Percentiles rank a stretch among this genome's conserved stretches.
phyloP scores from a whole-genome alignment of 768 basidiomycete species.

The Kwoniella europaea region DNA sequence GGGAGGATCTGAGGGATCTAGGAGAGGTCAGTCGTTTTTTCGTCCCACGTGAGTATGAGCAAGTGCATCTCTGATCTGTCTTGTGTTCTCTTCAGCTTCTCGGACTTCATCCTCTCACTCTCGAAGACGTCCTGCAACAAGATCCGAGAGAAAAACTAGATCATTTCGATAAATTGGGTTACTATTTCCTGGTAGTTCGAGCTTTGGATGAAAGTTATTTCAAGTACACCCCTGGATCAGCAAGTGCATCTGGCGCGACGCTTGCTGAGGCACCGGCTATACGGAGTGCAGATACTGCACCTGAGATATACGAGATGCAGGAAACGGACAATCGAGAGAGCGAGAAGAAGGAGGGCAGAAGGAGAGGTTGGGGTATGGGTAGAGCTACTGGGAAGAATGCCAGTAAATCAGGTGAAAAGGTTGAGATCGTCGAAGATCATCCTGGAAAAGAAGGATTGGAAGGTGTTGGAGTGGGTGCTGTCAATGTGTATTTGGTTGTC shows the following conservation, averaged over 20 bases:
- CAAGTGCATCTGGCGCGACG: constrained; percentile 12
- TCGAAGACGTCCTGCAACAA: constrained; percentile 90
- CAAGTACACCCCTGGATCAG: constrained; percentile 57
- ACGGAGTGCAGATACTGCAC: constrained; percentile 11
- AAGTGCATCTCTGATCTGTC: background rate
- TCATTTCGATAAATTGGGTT: constrained; percentile 81
- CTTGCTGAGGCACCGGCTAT: constrained; percentile 10
- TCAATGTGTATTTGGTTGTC: constrained; percentile 86
- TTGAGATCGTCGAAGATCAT: constrained; percentile 61
- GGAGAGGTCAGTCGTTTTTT: constrained; percentile 67
- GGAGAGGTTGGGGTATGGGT: constrained; percentile 47
- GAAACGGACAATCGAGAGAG: constrained; percentile 9
- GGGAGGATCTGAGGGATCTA: constrained; percentile 83
- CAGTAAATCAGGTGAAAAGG: constrained; percentile 50
- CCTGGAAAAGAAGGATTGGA: constrained; percentile 62
- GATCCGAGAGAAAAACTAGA: constrained; percentile 93
- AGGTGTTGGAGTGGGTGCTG: constrained; percentile 68
- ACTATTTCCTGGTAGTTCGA: constrained; percentile 87
- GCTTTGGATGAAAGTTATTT: constrained; percentile 70
- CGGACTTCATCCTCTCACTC: constrained; percentile 86
- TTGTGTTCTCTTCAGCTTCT: constrained; percentile 64
- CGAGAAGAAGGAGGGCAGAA: constrained; percentile 41
- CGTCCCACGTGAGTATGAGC: no score
- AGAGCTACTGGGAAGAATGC: constrained; percentile 41
- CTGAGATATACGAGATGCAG: constrained; percentile 20